Evolutionary conservation across 1,284 basidiomycete genomes (phyloP).

Genomic region (Fomitopsis schrenkii): DNA sequence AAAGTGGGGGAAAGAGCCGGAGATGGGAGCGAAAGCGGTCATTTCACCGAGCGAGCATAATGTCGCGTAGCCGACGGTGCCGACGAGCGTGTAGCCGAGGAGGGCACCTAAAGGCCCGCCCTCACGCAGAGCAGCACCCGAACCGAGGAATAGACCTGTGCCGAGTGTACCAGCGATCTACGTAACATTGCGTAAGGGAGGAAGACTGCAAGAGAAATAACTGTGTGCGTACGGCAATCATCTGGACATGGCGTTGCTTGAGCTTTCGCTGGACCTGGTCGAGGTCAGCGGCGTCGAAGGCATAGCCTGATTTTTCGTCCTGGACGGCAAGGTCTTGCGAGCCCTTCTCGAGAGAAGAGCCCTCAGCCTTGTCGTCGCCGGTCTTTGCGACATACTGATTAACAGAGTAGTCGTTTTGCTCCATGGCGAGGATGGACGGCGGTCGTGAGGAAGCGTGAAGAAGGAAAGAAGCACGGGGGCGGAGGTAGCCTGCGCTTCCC

Average conservation of each 20-base stretch:
- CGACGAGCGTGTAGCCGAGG: slow-evolving; percentile 57
- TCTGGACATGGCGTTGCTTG: slow-evolving; percentile 71
- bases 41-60: slow-evolving; percentile 67
- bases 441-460: not conserved
- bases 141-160: slow-evolving; percentile 80
- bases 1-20: slow-evolving; percentile 72
- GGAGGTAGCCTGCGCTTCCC: not conserved
- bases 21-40: slow-evolving; percentile 69
- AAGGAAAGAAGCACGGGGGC: not conserved
- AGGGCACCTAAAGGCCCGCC: slow-evolving; percentile 62
- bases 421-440: not conserved
- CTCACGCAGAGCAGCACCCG: slow-evolving; percentile 53
- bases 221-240: slow-evolving; percentile 38
- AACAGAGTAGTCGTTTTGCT: not conserved
- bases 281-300: slow-evolving; percentile 53
- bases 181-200: not conserved
- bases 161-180: slow-evolving; percentile 73
- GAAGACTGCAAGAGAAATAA: not conserved
- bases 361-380: slow-evolving; percentile 15
- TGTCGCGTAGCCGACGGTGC: slow-evolving; percentile 60
- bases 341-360: slow-evolving; percentile 29
- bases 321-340: slow-evolving; percentile 23
- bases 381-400: not conserved
- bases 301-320: slow-evolving; percentile 18
- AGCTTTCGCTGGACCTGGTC: slow-evolving; percentile 60